Conservation (phyloP, 768 basidiomycete species). For the Mrakia blollopis region DNA sequence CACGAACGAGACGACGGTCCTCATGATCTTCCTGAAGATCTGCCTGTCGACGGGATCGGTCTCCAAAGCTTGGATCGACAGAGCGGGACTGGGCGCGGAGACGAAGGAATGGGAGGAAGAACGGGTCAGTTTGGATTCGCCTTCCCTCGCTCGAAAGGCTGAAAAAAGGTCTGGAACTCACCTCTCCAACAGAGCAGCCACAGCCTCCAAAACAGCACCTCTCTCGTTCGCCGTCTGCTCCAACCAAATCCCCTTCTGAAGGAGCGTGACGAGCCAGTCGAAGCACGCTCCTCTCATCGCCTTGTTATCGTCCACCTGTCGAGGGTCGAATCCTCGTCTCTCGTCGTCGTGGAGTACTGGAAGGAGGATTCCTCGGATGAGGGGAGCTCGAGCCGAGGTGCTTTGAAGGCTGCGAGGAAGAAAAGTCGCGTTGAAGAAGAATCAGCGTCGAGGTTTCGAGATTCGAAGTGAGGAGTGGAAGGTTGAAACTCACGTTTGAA, state of each 20-base stretch:
- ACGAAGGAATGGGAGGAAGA: neutral
- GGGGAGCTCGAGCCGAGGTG: conserved; percentile 22
- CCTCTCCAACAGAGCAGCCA: conserved; percentile 47
- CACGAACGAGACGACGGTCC: conserved; percentile 45
- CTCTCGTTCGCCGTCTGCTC: conserved; percentile 47
- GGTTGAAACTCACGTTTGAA: conserved; percentile 5
- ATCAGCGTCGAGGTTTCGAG: neutral
- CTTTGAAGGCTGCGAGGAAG: conserved; percentile 3
- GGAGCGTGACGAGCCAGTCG: conserved; percentile 41
- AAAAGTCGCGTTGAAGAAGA: neutral
- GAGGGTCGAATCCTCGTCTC: conserved; percentile 37
- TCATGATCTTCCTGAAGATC: conserved; percentile 43
- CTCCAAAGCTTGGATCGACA: conserved; percentile 42
- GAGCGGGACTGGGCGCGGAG: conserved; percentile 38
- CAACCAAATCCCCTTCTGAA: conserved; percentile 45
- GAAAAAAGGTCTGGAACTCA: conserved; percentile 25
- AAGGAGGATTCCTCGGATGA: conserved; percentile 43
- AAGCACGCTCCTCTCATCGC: conserved; percentile 42
- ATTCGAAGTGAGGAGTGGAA: neutral
- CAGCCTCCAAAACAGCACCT: conserved; percentile 47
- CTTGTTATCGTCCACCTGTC: conserved; percentile 35
- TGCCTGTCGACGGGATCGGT: conserved; percentile 36
- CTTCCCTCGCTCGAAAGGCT: too few species aligned
- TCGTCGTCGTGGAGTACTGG: conserved; percentile 43
- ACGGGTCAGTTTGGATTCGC: neutral